These are phyloP conservation scores for Mycena sanguinolenta DNA, from an alignment of 768 basidiomycete species.

Conservation along the genomic window DNA sequence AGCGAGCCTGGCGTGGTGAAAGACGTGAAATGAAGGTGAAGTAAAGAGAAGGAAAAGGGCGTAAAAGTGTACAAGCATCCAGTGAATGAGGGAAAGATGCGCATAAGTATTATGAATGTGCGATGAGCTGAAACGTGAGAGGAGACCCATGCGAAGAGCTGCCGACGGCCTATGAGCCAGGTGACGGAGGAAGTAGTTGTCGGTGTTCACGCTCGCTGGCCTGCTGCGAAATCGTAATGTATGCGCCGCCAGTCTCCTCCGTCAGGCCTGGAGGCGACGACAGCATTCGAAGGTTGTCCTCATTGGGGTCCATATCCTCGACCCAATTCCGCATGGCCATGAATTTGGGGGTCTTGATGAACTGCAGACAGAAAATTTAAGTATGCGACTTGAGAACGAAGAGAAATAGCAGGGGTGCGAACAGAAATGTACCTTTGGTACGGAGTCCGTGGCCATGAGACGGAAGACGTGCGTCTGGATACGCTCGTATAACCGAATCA, in stretches of 20 bases:
- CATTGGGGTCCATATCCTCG: slow-evolving; percentile 79
- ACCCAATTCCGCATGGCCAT: slow-evolving; percentile 83
- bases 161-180: slow-evolving; percentile 44
- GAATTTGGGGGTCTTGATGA: slow-evolving; percentile 90
- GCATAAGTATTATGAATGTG: slow-evolving; percentile 43
- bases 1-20: slow-evolving; percentile 30
- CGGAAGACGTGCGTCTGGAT: slow-evolving; percentile 98
- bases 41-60: slow-evolving; percentile 16
- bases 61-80: slow-evolving; percentile 29
- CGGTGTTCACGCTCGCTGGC: slow-evolving; percentile 79
- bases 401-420: too few relatives aligned
- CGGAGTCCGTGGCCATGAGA: slow-evolving; percentile 97
- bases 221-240: slow-evolving; percentile 87
- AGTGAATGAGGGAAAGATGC: slow-evolving; percentile 38
- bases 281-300: slow-evolving; percentile 70
- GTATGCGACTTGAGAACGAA: slow-evolving; percentile 11
- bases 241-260: slow-evolving; percentile 87
- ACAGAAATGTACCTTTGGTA: slow-evolving; percentile 82
- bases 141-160: slow-evolving; percentile 41
- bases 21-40: slow-evolving; percentile 16
- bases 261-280: slow-evolving; percentile 79
- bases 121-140: slow-evolving; percentile 9
- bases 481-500: slow-evolving; percentile 94
- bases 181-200: slow-evolving; percentile 44
- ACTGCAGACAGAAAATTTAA: slow-evolving; percentile 59